A percentile compares a stretch with the other conserved stretches of the same genome.
phyloP scores from a whole-genome alignment of 1,284 basidiomycete species.

The Paramarasmius palmivorus region DNA sequence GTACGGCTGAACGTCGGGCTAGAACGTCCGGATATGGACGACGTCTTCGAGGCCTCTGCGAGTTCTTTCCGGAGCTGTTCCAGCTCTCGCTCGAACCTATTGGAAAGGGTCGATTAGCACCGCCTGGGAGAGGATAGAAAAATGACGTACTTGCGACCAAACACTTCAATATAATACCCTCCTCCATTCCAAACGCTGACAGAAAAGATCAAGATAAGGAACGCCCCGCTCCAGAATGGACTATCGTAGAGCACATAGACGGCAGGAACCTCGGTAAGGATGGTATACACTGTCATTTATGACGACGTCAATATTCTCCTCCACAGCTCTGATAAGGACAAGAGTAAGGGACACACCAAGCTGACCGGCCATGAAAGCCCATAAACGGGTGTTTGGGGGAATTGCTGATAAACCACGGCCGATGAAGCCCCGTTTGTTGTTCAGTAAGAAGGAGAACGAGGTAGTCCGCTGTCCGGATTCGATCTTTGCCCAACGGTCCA shows the following conservation, averaged over 20 bases:
- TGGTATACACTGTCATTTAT: slow-evolving; percentile 67
- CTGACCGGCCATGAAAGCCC: slow-evolving; percentile 84
- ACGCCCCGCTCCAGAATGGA: slow-evolving; percentile 71
- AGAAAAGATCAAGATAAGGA: slow-evolving; percentile 77
- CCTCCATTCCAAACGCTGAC: slow-evolving; percentile 87
- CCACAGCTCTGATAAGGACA: slow-evolving; percentile 2
- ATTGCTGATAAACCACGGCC: slow-evolving; percentile 68
- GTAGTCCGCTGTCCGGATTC: slow-evolving; percentile 85
- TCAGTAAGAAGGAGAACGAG: slow-evolving; percentile 82
- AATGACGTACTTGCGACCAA: slow-evolving; percentile 82
- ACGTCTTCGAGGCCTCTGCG: slow-evolving; percentile 45
- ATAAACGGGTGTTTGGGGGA: slow-evolving; percentile 62
- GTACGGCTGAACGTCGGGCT: slow-evolving; percentile 24
- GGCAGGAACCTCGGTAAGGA: slow-evolving; percentile 86
- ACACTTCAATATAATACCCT: slow-evolving; percentile 92
- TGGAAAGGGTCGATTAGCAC: slow-evolving; percentile 4
- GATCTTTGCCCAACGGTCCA: slow-evolving; percentile 84
- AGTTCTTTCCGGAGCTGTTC: slow-evolving; percentile 87
- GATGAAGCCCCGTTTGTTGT: slow-evolving; percentile 83
- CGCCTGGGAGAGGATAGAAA: slow-evolving; percentile 4
- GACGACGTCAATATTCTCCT: neutral
- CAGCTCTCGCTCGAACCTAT: slow-evolving; percentile 87
- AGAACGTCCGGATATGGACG: slow-evolving; percentile 6
- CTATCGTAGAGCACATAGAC: slow-evolving; percentile 81
- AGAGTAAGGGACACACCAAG: slow-evolving; percentile 55